Base-by-base conservation (phyloP, 2,329 filamentous ascomycete genomes). In the Apiospora arundinis region DNA sequence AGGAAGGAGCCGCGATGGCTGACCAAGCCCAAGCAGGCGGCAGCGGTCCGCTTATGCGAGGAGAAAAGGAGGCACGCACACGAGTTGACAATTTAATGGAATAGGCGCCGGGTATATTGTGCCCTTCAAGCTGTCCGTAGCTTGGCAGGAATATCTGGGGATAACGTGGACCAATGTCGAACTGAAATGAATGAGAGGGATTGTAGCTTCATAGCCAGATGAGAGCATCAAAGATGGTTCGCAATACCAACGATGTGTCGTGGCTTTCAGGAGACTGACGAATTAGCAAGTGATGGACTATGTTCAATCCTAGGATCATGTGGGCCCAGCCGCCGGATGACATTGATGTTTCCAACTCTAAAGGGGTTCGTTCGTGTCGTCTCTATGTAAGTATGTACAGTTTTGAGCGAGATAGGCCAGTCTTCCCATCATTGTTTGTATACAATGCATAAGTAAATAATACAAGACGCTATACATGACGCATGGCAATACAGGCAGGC, bases 391-490 rank as follows among this genome's bases (percentile, higher is more conserved):
- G 16, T 63, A 63, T 40, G 56, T 40, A 63, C 56, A 63, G 21
- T 63, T 40, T 6, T 8, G 21, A 40, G 56, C 11, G 9, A 63
- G 9, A 40, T 40, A 18, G 56, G 8, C 9, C 32, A 63, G 18
- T 63, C 37, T 63, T 14, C 56, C 28, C 16, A 37, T 60, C 56
- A n/a, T 16, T 56, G 25, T 28, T 23, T n/a, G 16, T 70, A 65
- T 70, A 70, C 63, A 70, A 65, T 40, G 46, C 60, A 21, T n/a
- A 63, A n/a, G 25, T 40, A 63, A n/a, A 42, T 40, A 40, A 40
- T 40, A 37, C 37, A 69, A n/a, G n/a, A 49, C 52, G 65, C 44
- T 45, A 68, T 63, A 68, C 48, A 68, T 60, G 42, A 69, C 67
- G 44, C 45, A 48, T 63, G 44, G 40, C 42, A 28, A 37, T 67